Percentiles rank a stretch among this genome's conserved stretches.
phyloP scores from a whole-genome alignment of 1,284 basidiomycete genomes.

The Sutorius eximius region DNA sequence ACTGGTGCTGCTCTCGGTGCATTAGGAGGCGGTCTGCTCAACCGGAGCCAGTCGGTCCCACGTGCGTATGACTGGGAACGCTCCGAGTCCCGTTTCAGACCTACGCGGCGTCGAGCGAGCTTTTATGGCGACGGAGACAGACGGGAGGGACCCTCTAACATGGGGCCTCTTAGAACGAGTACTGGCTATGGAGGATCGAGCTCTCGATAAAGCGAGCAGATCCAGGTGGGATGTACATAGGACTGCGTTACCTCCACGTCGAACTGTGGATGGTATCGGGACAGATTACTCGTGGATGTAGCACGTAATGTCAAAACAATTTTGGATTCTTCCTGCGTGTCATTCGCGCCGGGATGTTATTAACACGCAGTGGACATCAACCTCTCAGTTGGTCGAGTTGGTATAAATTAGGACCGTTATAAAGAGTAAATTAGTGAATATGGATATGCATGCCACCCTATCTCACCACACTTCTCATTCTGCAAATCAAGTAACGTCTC shows the following conservation, averaged over 20 bases:
- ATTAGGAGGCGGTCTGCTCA: constrained; percentile 58
- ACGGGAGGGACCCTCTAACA: constrained; percentile 65
- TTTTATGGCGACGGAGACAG: constrained; percentile 49
- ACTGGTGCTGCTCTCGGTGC: constrained; percentile 73
- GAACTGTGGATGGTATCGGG: background rate
- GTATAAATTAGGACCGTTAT: background rate
- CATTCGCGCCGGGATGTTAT: background rate
- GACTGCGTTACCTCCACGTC: background rate
- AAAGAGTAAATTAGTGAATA: constrained; percentile 20
- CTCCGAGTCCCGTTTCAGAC: constrained; percentile 30
- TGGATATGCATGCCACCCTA: constrained; percentile 12
- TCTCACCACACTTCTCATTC: background rate
- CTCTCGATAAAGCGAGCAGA: constrained; percentile 40
- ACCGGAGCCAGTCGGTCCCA: constrained; percentile 36
- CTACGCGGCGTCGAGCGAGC: constrained; percentile 27
- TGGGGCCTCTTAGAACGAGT: constrained; percentile 65
- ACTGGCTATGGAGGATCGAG: constrained; percentile 71
- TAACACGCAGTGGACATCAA: background rate
- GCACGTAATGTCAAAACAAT: background rate
- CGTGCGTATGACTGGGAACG: constrained; percentile 55
- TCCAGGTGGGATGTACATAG: background rate
- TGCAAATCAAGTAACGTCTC: background rate
- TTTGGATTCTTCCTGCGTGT: background rate
- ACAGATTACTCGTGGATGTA: background rate
- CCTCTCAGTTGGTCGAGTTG: background rate